Conservation (phyloP, 2,329 filamentous ascomycete genomes). For the Hirsutella thompsonii region DNA sequence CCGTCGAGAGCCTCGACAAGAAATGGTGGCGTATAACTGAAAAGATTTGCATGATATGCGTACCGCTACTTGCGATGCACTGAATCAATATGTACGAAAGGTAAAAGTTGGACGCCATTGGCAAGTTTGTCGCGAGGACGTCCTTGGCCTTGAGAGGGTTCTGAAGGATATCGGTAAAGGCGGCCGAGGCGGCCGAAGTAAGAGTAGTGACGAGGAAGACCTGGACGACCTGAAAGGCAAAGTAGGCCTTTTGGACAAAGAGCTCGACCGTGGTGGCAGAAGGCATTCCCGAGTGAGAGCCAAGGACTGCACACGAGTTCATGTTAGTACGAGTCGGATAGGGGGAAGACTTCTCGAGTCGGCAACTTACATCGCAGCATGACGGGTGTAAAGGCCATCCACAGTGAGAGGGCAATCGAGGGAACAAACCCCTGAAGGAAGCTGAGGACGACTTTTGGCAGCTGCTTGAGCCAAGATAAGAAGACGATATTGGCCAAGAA, state of each 20-base stretch:
- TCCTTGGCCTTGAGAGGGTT: conserved; percentile 48
- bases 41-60: conserved; percentile 55
- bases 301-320: conserved; percentile 42
- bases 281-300: conserved; percentile 66
- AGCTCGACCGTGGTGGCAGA: conserved; percentile 72
- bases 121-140: conserved; percentile 61
- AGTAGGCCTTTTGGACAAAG: conserved; percentile 84
- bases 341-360: neutral
- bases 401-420: conserved; percentile 60
- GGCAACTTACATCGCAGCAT: conserved; percentile 48
- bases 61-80: conserved; percentile 66
- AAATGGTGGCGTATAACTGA: conserved; percentile 47
- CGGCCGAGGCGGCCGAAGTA: conserved; percentile 64
- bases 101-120: conserved; percentile 85
- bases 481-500: conserved; percentile 58
- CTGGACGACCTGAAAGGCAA: conserved; percentile 80
- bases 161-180: conserved; percentile 47
- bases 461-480: conserved; percentile 55
- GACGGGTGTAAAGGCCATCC: conserved; percentile 77
- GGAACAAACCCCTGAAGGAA: conserved; percentile 79
- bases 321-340: neutral
- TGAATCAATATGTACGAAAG: conserved; percentile 89
- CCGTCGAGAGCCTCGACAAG: conserved; percentile 62
- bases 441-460: conserved; percentile 63
- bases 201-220: conserved; percentile 83